Evolutionary conservation across 768 basidiomycete species (phyloP), one percentile per base, ranked within the genome.

Genomic region (Antrodiella citrinella): DNA sequence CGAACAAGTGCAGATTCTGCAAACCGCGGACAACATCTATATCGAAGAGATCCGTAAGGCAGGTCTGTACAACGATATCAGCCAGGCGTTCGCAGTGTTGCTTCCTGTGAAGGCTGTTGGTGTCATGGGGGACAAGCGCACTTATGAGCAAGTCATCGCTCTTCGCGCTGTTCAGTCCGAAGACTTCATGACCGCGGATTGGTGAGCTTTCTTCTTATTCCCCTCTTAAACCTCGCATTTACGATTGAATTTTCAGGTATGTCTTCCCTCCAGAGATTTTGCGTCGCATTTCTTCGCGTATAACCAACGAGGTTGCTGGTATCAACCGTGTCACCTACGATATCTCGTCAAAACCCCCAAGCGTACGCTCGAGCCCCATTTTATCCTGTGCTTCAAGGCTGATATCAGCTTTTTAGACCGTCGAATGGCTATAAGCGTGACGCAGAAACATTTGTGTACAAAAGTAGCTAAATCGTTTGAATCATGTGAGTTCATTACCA

Each of bases 121-220:
- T 51, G 96, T 98, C 12, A 93, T 94, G 83, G 96, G 96, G 26
- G 96, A 99, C 69, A 79, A 80, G 59, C 77, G 96, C 65, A 99
- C 96, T 10, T 98, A 97, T 59, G 93, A 97, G 62, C 57, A 87
- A 82, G 94, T 99, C 45, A 91, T 98, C 51, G 90, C 91, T 1
- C 74, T 99, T 48, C 81, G 96, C 46, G 96, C 96, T 2, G 95
- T 98, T 7, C 86, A 90, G 63, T 84, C 93, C n/a, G 95, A 97
- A 64, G 96, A 99, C 67, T 99, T 99, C 64, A 99, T 99, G 96
- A 99, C 96, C 12, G 96, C 96, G 26, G 95, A 98, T 65, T 98
- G 95, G 95, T 92, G 62, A 40, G 79, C 60, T n/a, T 26, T 45
- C 11, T 4, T 4, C 30, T 1, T 2, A 9, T 22, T 13, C 35